Conservation (phyloP, 306 rosid genomes). For the Sechiopsis laciniata region DNA sequence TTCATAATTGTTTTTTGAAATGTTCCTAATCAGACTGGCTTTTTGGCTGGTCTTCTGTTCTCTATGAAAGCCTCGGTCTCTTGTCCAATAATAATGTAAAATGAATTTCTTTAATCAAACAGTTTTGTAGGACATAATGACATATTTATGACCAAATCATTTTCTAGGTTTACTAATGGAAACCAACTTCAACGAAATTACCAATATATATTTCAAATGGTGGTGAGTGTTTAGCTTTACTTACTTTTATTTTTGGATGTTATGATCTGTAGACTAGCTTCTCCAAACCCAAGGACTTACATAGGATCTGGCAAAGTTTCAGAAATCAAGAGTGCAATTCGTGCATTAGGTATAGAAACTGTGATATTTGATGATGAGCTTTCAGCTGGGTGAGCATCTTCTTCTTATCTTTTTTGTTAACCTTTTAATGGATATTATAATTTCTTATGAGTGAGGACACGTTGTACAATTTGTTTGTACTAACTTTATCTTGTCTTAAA, state of each 20-base stretch:
- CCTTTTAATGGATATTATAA: slow-evolving; percentile 4
- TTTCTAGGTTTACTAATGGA: slow-evolving; percentile 7
- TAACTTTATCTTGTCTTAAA: not conserved
- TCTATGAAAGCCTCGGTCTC: not conserved
- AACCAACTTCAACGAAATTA: slow-evolving; percentile 7
- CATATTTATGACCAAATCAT: not conserved
- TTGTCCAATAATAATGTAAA: not conserved
- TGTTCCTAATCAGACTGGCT: slow-evolving; percentile 1
- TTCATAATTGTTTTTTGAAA: not conserved
- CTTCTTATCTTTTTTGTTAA: not conserved
- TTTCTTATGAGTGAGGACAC: not conserved
- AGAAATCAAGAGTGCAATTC: slow-evolving; percentile 83
- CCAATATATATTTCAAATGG: too few species aligned
- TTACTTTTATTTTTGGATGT: not conserved
- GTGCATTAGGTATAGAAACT: slow-evolving; percentile 69
- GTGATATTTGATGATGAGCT: slow-evolving; percentile 93
- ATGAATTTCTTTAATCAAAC: not conserved
- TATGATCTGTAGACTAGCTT: slow-evolving; percentile 51
- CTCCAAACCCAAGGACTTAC: slow-evolving; percentile 85
- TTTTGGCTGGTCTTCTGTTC: not conserved
- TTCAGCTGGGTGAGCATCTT: slow-evolving; percentile 67
- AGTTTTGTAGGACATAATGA: not conserved
- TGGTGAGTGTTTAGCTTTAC: not conserved
- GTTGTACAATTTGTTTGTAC: not conserved
- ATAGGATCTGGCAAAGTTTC: slow-evolving; percentile 95